These are phyloP conservation scores for Nicotiana noctiflora DNA, from an alignment of 257 asterid species.

Conservation along the genomic window DNA sequence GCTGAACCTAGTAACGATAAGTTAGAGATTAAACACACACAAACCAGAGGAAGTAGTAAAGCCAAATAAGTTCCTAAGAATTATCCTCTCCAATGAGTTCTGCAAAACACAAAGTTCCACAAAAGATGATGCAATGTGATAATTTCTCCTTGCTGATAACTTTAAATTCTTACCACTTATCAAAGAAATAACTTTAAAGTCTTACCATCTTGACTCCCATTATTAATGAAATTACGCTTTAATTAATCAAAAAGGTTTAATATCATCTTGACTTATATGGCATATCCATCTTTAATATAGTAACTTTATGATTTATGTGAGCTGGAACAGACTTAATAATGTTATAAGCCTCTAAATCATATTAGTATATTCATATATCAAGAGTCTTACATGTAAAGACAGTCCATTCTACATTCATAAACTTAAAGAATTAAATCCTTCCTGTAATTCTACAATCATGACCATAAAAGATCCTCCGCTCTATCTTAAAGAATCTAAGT, in stretches of 20 bases:
- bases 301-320: slow-evolving; percentile 1
- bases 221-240: not conserved
- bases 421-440: not conserved
- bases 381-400: not conserved
- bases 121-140: not conserved
- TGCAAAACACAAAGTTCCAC: not conserved
- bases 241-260: not conserved
- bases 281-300: not conserved
- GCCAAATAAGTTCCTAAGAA: not conserved
- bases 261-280: not conserved
- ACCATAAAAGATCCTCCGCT: not conserved
- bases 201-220: not conserved
- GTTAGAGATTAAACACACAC: not conserved
- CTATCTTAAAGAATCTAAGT: not conserved
- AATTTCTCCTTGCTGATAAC: not conserved
- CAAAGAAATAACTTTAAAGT: not conserved
- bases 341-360: not conserved
- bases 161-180: not conserved
- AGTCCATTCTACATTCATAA: not conserved
- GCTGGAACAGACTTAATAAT: not conserved
- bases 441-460: not conserved
- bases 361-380: not conserved
- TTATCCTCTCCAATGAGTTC: not conserved
- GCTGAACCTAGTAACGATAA: not conserved
- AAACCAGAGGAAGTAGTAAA: not conserved